phyloP scores from a whole-genome alignment of 495 filamentous ascomycete genomes.

The Talaromyces stipitatus region DNA sequence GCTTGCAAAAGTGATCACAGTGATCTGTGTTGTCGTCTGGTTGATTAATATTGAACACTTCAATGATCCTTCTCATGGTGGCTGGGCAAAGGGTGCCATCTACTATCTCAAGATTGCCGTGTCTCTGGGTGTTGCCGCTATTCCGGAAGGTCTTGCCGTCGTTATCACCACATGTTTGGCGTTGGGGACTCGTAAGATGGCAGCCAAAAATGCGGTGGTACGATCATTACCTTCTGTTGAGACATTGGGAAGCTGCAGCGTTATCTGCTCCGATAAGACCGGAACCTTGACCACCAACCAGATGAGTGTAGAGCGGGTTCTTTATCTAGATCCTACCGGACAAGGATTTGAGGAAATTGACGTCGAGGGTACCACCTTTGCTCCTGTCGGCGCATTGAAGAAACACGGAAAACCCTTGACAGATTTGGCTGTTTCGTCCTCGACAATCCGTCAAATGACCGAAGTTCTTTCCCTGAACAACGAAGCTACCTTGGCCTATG shows the following conservation, averaged over 20 bases:
- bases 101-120: slow-evolving; percentile 99
- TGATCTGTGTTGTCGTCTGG: slow-evolving; percentile 96
- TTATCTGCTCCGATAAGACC: slow-evolving; percentile 99
- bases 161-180: slow-evolving; percentile 97
- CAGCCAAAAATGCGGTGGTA: slow-evolving; percentile 94
- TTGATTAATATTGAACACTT: slow-evolving; percentile 97
- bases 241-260: slow-evolving; percentile 96
- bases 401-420: slow-evolving; percentile 58
- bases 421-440: slow-evolving; percentile 67
- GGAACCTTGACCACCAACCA: slow-evolving; percentile 98
- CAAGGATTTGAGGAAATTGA: slow-evolving; percentile 77
- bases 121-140: slow-evolving; percentile 94
- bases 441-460: slow-evolving; percentile 68
- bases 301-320: slow-evolving; percentile 95
- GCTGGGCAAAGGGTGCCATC: slow-evolving; percentile 96
- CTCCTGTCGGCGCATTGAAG: slow-evolving; percentile 68
- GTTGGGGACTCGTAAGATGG: slow-evolving; percentile 95
- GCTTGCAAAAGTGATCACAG: slow-evolving; percentile 94
- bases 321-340: slow-evolving; percentile 68
- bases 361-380: slow-evolving; percentile 90
- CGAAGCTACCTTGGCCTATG: slow-evolving; percentile 74
- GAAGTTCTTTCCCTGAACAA: slow-evolving; percentile 92
- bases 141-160: slow-evolving; percentile 93
- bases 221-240: slow-evolving; percentile 94
- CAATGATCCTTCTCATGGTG: slow-evolving; percentile 85